Percentiles rank a stretch among this genome's conserved stretches.
Evolutionary conservation across 1,284 basidiomycete species (phyloP).

Genomic region (Trichosporon inkin): DNA sequence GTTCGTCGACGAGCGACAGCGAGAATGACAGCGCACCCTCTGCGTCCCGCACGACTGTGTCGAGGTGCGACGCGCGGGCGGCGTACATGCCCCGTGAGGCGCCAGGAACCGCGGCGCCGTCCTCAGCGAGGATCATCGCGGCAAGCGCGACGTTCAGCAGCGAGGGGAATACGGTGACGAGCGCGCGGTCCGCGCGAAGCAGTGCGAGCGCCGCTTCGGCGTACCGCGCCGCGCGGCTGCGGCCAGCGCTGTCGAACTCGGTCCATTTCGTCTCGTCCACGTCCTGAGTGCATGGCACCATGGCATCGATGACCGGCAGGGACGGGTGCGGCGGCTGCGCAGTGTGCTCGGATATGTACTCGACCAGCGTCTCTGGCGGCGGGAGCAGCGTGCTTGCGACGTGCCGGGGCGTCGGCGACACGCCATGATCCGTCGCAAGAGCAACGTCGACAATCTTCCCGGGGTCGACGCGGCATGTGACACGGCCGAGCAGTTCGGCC

Average conservation of each 20-base stretch:
- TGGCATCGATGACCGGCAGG: conserved; percentile 61
- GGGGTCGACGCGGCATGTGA: conserved; percentile 33
- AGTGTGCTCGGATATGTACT: conserved; percentile 25
- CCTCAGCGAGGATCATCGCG: conserved; percentile 48
- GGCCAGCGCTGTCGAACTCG: conserved; percentile 51
- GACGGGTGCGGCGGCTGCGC: conserved; percentile 57
- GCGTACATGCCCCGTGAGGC: conserved; percentile 56
- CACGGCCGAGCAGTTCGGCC: conserved; percentile 25
- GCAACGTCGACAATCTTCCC: conserved; percentile 39
- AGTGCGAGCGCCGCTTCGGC: conserved; percentile 61
- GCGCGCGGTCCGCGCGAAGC: conserved; percentile 60
- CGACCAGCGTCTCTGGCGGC: conserved; percentile 15
- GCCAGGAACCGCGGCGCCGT: conserved; percentile 55
- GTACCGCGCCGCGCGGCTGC: conserved; percentile 60
- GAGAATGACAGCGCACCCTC: conserved; percentile 67
- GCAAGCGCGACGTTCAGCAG: conserved; percentile 35
- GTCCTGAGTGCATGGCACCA: conserved; percentile 36
- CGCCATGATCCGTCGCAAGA: conserved; percentile 28
- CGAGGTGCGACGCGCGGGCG: conserved; percentile 51
- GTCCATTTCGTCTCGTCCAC: conserved; percentile 13
- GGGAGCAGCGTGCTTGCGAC: conserved; percentile 31
- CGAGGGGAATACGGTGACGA: conserved; percentile 52
- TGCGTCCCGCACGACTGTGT: conserved; percentile 55
- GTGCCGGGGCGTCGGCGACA: conserved; percentile 16
- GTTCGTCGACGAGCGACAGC: conserved; percentile 55